phyloP scores from a whole-genome alignment of 768 basidiomycete genomes.

The Amanita muscaria region DNA sequence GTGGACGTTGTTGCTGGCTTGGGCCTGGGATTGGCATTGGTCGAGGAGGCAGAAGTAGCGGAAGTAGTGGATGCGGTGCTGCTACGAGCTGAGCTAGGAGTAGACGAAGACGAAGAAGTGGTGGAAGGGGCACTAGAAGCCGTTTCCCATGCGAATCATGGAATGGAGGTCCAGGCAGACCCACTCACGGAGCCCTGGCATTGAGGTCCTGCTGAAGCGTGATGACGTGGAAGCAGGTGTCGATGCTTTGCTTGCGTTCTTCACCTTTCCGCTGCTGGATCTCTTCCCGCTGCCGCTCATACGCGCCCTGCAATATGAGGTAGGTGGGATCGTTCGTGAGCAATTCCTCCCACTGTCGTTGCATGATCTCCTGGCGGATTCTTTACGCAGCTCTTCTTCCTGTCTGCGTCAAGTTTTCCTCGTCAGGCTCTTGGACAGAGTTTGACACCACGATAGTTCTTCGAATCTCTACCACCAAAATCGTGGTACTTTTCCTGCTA shows the following conservation, averaged over 20 bases:
- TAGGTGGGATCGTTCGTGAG: slow-evolving; percentile 16
- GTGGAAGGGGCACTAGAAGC: slow-evolving; percentile 14
- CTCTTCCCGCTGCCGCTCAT: slow-evolving; percentile 28
- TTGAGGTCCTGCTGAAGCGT: slow-evolving; percentile 16
- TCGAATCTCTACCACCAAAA: slow-evolving; percentile 9
- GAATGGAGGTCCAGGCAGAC: slow-evolving; percentile 12
- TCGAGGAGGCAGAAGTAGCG: slow-evolving; percentile 13
- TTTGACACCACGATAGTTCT: slow-evolving; percentile 8
- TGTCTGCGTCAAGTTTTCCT: not conserved
- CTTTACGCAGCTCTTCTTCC: slow-evolving; percentile 18
- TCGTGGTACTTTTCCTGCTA: not conserved
- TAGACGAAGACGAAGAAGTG: slow-evolving; percentile 20
- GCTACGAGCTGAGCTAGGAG: slow-evolving; percentile 17
- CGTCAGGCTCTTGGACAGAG: slow-evolving; percentile 7
- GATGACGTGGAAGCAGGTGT: slow-evolving; percentile 18
- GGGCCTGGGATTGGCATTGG: slow-evolving; percentile 19
- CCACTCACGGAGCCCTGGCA: slow-evolving; percentile 10
- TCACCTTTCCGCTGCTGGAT: slow-evolving; percentile 36
- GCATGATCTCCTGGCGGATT: slow-evolving; percentile 17
- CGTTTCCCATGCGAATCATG: slow-evolving; percentile 14
- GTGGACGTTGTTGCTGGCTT: slow-evolving; percentile 15
- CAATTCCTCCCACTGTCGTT: slow-evolving; percentile 19
- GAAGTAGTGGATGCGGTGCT: slow-evolving; percentile 13
- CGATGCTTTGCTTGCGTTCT: slow-evolving; percentile 35
- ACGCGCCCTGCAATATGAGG: slow-evolving; percentile 20